Conservation (phyloP, 2,329 filamentous ascomycete genomes). For the Alternaria solani region DNA sequence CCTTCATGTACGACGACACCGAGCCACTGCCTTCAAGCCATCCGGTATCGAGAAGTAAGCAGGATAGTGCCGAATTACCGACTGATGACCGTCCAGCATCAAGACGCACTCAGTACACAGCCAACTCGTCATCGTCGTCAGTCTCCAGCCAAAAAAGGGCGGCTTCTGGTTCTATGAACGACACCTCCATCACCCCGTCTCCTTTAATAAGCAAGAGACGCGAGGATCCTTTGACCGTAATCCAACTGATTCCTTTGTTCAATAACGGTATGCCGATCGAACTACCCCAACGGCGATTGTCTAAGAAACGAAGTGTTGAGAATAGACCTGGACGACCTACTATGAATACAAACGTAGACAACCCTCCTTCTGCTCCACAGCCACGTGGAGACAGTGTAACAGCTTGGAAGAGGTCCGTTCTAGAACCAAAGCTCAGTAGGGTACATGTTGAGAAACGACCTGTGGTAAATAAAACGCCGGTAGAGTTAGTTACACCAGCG, state of each 20-base stretch:
- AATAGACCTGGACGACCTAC: background rate
- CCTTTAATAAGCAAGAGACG: background rate
- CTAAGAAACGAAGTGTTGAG: background rate
- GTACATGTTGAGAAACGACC: too few species aligned
- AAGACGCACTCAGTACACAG: background rate
- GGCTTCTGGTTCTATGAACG: background rate
- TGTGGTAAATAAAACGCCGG: background rate
- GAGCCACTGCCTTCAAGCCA: fast-evolving
- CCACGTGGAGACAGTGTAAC: background rate
- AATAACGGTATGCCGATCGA: background rate
- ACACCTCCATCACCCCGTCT: background rate
- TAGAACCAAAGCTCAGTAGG: background rate
- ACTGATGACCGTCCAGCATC: background rate
- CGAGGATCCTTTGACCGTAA: background rate
- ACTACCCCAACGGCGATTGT: background rate
- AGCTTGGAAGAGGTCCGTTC: background rate
- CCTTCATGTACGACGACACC: background rate
- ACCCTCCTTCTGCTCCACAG: fast-evolving
- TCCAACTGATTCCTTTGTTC: background rate
- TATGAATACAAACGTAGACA: background rate
- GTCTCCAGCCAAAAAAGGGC: background rate
- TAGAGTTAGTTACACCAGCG: background rate
- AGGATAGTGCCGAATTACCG: background rate
- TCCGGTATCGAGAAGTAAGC: fast-evolving
- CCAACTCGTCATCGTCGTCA: background rate